Conservation (phyloP, 2,329 filamentous ascomycete genomes). For the Neopestalotiopsis sp. region DNA sequence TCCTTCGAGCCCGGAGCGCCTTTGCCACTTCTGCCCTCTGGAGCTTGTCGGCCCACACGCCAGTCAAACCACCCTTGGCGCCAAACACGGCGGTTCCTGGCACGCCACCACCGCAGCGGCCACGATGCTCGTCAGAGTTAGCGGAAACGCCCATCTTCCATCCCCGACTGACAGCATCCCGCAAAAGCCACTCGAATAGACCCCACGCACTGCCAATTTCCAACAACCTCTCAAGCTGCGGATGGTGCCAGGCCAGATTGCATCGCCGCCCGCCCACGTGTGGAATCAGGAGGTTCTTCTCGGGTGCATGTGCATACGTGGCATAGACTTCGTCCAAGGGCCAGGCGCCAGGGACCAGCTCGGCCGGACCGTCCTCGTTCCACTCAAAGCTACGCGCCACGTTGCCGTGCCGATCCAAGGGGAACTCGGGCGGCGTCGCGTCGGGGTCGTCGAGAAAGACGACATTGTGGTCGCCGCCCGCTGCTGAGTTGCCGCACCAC, state of each 20-base stretch:
- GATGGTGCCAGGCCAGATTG: slow-evolving; percentile 34
- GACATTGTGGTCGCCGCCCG: slow-evolving; percentile 40
- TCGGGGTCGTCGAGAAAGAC: slow-evolving; percentile 38
- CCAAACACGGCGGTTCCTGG: slow-evolving; percentile 40
- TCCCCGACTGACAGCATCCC: slow-evolving; percentile 34
- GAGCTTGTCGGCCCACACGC: slow-evolving; percentile 29
- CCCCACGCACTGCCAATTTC: slow-evolving; percentile 43
- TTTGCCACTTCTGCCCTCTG: slow-evolving; percentile 26
- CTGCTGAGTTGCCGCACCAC: slow-evolving; percentile 37
- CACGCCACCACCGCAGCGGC: slow-evolving; percentile 40
- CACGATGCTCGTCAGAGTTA: slow-evolving; percentile 41
- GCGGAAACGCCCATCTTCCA: slow-evolving; percentile 40
- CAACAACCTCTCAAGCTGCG: slow-evolving; percentile 37
- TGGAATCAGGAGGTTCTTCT: slow-evolving; percentile 39
- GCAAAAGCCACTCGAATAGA: slow-evolving; percentile 39
- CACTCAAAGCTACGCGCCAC: slow-evolving; percentile 42
- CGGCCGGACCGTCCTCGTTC: slow-evolving; percentile 39
- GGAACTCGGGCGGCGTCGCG: slow-evolving; percentile 32
- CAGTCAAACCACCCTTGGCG: slow-evolving; percentile 34
- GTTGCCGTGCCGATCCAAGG: slow-evolving; percentile 36
- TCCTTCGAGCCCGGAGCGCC: slow-evolving; percentile 32
- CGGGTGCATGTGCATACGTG: slow-evolving; percentile 38
- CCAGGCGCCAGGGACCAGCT: slow-evolving; percentile 38
- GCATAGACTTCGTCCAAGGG: slow-evolving; percentile 42
- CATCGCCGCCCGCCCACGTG: slow-evolving; percentile 41